Evolutionary conservation across 331 rosid genomes (phyloP), one percentile per base, ranked within the genome.

Genomic region (Pyrus hybrid): DNA sequence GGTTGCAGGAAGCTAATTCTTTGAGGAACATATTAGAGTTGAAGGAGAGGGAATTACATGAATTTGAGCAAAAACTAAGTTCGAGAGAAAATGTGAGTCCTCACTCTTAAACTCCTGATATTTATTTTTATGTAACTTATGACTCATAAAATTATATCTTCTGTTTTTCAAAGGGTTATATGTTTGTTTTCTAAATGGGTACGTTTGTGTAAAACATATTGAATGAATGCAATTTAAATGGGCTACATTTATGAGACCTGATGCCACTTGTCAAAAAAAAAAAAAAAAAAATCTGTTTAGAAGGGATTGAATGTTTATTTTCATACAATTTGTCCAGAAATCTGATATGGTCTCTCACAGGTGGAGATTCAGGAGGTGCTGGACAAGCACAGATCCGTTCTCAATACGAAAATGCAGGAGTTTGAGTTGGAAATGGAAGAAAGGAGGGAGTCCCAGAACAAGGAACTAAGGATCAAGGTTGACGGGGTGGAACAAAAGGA

Each of bases 21-120:
- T 25, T 80, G 51, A 82, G 78, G 78, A 79, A 60, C 72, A 53
- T 12, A 58, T 71, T 90, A 25, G 92, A 84, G 88, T 70, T 58
- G 79, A 92, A 86, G 83, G 86, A 83, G 80, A 88, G 80, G 65
- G 90, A 86, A 54, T 83, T 95, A 45, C 86, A 33, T 68, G 85
- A 70, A 30, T 54, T 81, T 82, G 96, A 95, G 79, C 80, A 79
- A 73, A 87, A 90, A 67, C 92, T 95, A 63, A 82, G 69, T 77
- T 81, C 78, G 75, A 88, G 90, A 80, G 97, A 95, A 90, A 89
- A 65, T 53, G 99, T 90, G 84, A 80, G 96, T 90, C 47, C 13
- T 5, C 73, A 23, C 22, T 29, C 30, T 29, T 29, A 29, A 29
- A 29, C 30, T 29, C 30, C 30, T 58, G 64, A 58, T 21, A 58